Conservation (phyloP, 1,284 basidiomycete species). For the Rhodofomes roseus region DNA sequence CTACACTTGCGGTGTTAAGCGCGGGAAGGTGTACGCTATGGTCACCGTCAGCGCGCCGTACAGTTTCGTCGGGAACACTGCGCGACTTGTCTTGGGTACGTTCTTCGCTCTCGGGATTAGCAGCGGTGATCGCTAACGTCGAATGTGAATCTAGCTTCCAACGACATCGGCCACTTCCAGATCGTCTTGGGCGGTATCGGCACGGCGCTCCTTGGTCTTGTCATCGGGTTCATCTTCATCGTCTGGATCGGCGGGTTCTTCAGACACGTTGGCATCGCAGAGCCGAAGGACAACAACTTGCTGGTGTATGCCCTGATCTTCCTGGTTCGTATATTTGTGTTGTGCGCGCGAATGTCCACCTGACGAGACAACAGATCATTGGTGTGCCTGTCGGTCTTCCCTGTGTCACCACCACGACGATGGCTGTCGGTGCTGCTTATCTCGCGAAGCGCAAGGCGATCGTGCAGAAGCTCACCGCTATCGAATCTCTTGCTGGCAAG, state of each 20-base stretch:
- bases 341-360: too few relatives aligned
- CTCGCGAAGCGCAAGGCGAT: slow-evolving; percentile 49
- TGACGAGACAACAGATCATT: slow-evolving; percentile 2
- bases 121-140: background rate
- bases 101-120: background rate
- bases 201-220: slow-evolving; percentile 3
- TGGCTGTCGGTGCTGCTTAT: slow-evolving; percentile 11
- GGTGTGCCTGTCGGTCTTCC: slow-evolving; percentile 11
- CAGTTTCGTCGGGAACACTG: slow-evolving; percentile 9
- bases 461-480: slow-evolving; percentile 56
- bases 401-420: slow-evolving; percentile 9
- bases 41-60: slow-evolving; percentile 4
- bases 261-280: slow-evolving; percentile 6
- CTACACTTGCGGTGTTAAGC: slow-evolving; percentile 11
- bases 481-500: slow-evolving; percentile 46
- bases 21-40: slow-evolving; percentile 7
- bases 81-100: slow-evolving; percentile 4
- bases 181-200: slow-evolving; percentile 10
- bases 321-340: background rate
- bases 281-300: slow-evolving; percentile 7
- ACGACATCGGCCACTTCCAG: slow-evolving; percentile 10
- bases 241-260: slow-evolving; percentile 12
- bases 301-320: slow-evolving; percentile 10
- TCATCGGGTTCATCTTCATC: slow-evolving; percentile 9
- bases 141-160: background rate